Base-by-base conservation (phyloP, 2,329 filamentous ascomycete species). In the Alternaria alternata region DNA sequence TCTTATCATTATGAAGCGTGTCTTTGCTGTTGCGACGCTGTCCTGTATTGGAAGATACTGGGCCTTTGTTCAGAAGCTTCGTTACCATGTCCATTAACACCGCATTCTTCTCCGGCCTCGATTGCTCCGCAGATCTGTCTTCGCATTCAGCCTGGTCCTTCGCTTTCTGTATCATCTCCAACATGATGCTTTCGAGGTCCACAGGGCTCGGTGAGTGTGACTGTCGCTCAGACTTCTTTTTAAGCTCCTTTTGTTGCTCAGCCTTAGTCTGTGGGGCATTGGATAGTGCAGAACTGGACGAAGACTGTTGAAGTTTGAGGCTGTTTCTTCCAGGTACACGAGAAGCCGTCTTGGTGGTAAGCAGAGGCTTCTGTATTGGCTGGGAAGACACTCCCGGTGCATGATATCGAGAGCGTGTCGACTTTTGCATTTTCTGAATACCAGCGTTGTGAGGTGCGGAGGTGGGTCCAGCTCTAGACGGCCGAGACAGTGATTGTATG, bases 241-340 rank as follows among this genome's bases (percentile, higher is more conserved):
- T 65, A 2, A 76, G 61, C 22, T 70, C 69, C 41, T 61, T 57
- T 60, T 75, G 71, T 56, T 76, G 74, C 28, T 75, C 70, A 8
- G 69, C 66, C 42, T 78, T 76, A 8, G 73, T 75, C 36, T 75
- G 75, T 5, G 62, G 62, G 30, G 62, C 62, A 20, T 57, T 65
- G 11, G 62, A 60, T 8, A 65, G 41, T 14, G 28, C 41, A 47
- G 44, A 18, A 28, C 41, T 7, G 12, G 14, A 7, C 6, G 46
- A 54, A 11, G 26, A 42, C 12, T 11, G 24, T 30, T 44, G 28
- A n/a, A 18, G 20, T 49, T 47, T 34, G 8, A 41, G 4, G 7
- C 32, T 18, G 7, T 14, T 42, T 39, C 43, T 38, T 36, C 18
- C 49, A n/a, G 52, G 22, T 43, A n/a, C 18, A 26, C 30, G n/a